Conservation (phyloP, 306 rosid species). For the Citrullus amarus region DNA sequence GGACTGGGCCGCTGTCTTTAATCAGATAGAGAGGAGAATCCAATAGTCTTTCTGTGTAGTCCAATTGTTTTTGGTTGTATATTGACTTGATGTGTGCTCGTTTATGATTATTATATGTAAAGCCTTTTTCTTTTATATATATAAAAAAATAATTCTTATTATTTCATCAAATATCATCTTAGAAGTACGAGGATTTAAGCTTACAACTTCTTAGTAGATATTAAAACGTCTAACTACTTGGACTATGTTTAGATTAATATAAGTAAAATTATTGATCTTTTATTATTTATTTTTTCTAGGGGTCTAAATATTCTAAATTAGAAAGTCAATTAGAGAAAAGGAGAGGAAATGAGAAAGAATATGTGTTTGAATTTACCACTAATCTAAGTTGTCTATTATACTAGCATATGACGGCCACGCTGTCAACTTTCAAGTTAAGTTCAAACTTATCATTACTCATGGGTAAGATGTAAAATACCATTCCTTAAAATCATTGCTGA, state of each 20-base stretch:
- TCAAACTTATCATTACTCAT: no score
- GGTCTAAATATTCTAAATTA: not conserved
- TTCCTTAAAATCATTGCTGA: no score
- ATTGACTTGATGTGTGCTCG: not conserved
- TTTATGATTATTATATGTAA: not conserved
- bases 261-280: not conserved
- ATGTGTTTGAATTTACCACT: not conserved
- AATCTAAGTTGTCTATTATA: no score
- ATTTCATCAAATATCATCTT: not conserved
- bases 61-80: not conserved
- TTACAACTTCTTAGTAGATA: not conserved
- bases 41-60: not conserved
- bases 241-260: not conserved
- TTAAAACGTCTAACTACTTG: not conserved
- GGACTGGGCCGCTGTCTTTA: not conserved
- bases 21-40: not conserved
- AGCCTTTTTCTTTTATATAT: not conserved
- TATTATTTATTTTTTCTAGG: not conserved
- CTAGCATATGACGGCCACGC: no score
- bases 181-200: not conserved
- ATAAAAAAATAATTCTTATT: not conserved
- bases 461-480: no score
- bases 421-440: not conserved
- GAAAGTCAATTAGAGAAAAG: no score
- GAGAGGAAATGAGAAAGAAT: not conserved